Evolutionary conservation across 2,329 filamentous ascomycete genomes (phyloP).

Genomic region (Fusarium verticillioides): DNA sequence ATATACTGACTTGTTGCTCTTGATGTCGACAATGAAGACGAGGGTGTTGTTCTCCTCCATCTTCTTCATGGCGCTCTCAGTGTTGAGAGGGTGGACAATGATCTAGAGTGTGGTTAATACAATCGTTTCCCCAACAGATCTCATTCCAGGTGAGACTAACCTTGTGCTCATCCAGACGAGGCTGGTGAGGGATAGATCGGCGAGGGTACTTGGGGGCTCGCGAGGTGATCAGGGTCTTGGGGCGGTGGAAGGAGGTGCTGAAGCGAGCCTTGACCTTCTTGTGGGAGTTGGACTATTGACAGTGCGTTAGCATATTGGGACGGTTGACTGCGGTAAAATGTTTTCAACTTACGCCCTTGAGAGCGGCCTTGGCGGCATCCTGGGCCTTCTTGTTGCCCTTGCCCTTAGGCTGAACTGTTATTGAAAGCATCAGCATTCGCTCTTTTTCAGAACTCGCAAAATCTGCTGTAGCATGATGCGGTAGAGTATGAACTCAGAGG

Average conservation of each 20-base stretch:
- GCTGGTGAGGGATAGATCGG: constrained; percentile 90
- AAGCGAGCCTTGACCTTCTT: constrained; percentile 94
- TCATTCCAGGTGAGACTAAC: constrained; percentile 60
- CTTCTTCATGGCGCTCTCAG: constrained; percentile 99
- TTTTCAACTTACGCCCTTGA: constrained; percentile 84
- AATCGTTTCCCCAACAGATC: neutral
- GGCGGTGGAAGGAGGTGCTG: constrained; percentile 95
- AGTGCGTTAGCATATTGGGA: neutral
- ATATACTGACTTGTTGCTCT: constrained; percentile 78
- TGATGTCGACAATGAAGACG: constrained; percentile 95
- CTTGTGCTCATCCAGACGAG: constrained; percentile 97
- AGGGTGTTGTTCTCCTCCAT: constrained; percentile 99
- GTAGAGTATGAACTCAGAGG: constrained; percentile 32
- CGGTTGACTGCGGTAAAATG: neutral
- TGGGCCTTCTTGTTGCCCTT: constrained; percentile 87
- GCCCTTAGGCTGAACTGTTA: constrained; percentile 70
- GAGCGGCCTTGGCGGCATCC: constrained; percentile 90
- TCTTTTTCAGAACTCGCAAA: constrained; percentile 78
- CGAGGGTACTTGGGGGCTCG: constrained; percentile 95
- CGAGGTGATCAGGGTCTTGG: constrained; percentile 94
- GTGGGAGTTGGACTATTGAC: constrained; percentile 62
- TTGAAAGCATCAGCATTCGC: constrained; percentile 77
- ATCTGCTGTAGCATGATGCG: constrained; percentile 78
- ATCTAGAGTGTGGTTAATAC: constrained; percentile 61
- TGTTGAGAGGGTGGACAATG: constrained; percentile 97